Evolutionary conservation across 352 stramenopile species (phyloP), one percentile per base, ranked within the genome.

Genomic region (Blastocystis sp.): DNA sequence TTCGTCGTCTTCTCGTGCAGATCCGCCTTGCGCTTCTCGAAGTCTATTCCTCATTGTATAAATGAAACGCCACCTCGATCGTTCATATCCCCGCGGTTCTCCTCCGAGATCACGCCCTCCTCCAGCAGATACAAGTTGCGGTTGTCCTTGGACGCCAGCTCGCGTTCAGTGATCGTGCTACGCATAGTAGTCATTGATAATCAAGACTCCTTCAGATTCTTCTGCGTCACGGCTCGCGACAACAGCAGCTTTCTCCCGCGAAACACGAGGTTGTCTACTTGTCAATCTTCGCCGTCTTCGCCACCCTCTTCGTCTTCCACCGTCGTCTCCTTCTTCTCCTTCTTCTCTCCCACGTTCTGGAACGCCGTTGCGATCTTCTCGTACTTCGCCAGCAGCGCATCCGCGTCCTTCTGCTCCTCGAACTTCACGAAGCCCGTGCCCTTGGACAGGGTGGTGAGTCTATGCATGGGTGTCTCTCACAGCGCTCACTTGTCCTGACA

Each of bases 1-100:
- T 98, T 98, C 52, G 94, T 93, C 90, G 96, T 97, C 91, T 98
- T 98, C 84, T 98, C 95, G 57, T 93, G 91, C 87, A 96, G 94
- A 1, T 95, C 95, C 40, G 92, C 91, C 61, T 95, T 93, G 54
- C 96, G 92, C 90, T 98, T 98, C 54, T 96, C 92, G 82, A 98
- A 95, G 90, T 98, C 96, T 89, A 93, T 92, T 81, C 90, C 87
- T 66, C 74, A 82, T 66, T 87, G 71, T 19, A 10, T 28, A 89
- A 90, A 11, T 89, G 68, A 66, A 89, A 21, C 11, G 40, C 89
- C 42, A 91, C 87, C 2, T 87, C 87, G 76, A 87, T 68, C 42
- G 90, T 87, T 89, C 89, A 89, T 60, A 52, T 69, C 24, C 89
- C 89, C 61, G 90, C 87, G 10, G 70, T 48, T 48, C 89, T 88